Percentiles rank a stretch among this genome's conserved stretches.
Evolutionary conservation across 192 early-diverging fungal genomes (phyloP).

Genomic region (Podila minutissima): DNA sequence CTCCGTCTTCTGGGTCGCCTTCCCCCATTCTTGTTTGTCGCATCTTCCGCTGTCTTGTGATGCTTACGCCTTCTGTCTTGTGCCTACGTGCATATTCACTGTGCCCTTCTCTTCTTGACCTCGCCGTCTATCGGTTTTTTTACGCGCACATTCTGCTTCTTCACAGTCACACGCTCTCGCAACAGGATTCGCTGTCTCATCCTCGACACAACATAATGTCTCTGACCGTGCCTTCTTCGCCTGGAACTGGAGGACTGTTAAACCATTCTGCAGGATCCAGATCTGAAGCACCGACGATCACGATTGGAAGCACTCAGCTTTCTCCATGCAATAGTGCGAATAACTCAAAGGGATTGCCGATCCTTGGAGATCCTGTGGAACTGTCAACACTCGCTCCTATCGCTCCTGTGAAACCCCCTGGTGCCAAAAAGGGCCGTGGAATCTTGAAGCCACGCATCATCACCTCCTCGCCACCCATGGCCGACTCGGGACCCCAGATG

Average conservation of each 20-base stretch:
- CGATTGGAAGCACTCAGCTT: neutral
- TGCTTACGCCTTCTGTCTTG: no score
- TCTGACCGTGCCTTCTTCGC: constrained; percentile 10
- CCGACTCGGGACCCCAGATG: neutral
- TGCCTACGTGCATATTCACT: no score
- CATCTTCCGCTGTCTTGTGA: no score
- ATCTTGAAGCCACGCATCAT: constrained; percentile 39
- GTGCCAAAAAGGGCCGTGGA: constrained; percentile 20
- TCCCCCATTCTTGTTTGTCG: no score
- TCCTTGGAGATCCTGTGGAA: neutral
- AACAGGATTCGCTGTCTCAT: neutral
- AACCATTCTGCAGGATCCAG: neutral
- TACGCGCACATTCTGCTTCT: no score
- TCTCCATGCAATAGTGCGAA: neutral
- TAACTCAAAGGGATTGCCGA: neutral
- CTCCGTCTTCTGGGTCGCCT: no score
- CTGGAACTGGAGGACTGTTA: neutral
- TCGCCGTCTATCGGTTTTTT: no score
- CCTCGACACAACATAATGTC: constrained; percentile 8
- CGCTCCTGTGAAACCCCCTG: neutral
- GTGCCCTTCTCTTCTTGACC: no score
- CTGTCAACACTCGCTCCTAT: neutral
- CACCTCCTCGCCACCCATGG: constrained; percentile 20
- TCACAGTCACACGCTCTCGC: no score
- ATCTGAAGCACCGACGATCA: neutral